Evolutionary conservation across 805 yeast species (phyloP).

Genomic region (Ogataea nitratoaversa): DNA sequence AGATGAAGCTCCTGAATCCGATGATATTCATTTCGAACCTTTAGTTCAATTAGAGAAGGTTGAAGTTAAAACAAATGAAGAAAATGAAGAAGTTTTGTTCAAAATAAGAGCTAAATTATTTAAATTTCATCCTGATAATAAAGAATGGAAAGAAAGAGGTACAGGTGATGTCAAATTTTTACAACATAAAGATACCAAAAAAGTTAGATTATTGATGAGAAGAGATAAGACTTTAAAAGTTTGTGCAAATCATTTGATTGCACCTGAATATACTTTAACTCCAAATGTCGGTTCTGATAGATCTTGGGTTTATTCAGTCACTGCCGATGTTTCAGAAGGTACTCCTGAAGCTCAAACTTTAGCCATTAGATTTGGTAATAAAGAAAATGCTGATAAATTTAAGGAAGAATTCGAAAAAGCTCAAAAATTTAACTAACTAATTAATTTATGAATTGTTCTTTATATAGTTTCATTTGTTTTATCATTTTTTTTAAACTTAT

Average conservation of each 20-base stretch:
- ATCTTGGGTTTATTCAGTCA: slow-evolving; percentile 95
- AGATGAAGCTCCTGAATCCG: slow-evolving; percentile 63
- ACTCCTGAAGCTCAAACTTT: slow-evolving; percentile 93
- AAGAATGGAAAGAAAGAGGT: slow-evolving; percentile 99
- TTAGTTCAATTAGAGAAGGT: slow-evolving; percentile 92
- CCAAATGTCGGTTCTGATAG: slow-evolving; percentile 96
- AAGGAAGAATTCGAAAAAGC: slow-evolving; percentile 89
- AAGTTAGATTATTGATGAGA: slow-evolving; percentile 94
- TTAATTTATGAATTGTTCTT: too few species aligned
- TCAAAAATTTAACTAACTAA: slow-evolving; percentile 56
- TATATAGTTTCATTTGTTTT: too few species aligned
- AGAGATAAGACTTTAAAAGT: slow-evolving; percentile 97
- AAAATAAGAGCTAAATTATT: slow-evolving; percentile 95
- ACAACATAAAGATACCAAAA: slow-evolving; percentile 76
- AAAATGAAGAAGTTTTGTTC: slow-evolving; percentile 74
- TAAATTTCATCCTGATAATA: slow-evolving; percentile 72
- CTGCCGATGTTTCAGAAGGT: slow-evolving; percentile 94
- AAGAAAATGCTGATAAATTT: slow-evolving; percentile 92
- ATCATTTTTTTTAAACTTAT: too few species aligned
- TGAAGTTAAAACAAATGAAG: slow-evolving; percentile 94
- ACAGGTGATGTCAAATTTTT: slow-evolving; percentile 97
- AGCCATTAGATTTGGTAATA: slow-evolving; percentile 91
- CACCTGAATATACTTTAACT: slow-evolving; percentile 76
- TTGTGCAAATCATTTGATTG: slow-evolving; percentile 92
- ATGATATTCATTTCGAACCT: slow-evolving; percentile 94